Conservation (phyloP, 441 rosid genomes). For the Gossypium gossypioides region DNA sequence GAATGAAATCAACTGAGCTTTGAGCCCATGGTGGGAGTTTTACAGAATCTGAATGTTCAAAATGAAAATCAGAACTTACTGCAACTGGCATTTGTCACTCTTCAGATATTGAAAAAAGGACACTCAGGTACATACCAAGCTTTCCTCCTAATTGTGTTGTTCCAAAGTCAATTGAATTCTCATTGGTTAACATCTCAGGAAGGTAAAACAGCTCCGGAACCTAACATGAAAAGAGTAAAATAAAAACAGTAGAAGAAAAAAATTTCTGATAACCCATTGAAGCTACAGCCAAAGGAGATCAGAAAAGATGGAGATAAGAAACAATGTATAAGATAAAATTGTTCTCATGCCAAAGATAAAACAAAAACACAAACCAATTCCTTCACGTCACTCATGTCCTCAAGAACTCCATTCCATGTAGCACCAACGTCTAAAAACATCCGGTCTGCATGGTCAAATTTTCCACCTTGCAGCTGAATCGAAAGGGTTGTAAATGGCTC, state of each 20-base stretch:
- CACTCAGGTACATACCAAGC: constrained; percentile 54
- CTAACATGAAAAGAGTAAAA: constrained; percentile 29
- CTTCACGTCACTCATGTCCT: constrained; percentile 99
- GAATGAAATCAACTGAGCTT: constrained; percentile 87
- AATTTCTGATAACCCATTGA: constrained; percentile 1
- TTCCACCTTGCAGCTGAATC: constrained; percentile 98
- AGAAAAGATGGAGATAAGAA: constrained; percentile 14
- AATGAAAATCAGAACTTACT: constrained; percentile 13
- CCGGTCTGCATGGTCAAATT: constrained; percentile 98
- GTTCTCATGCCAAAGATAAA: constrained; percentile 13
- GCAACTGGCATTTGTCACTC: constrained; percentile 11
- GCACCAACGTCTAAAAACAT: constrained; percentile 88
- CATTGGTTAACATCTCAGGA: constrained; percentile 88
- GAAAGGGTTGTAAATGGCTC: constrained; percentile 97
- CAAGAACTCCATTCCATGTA: constrained; percentile 97
- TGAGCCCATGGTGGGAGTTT: constrained; percentile 96
- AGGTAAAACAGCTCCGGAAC: constrained; percentile 99
- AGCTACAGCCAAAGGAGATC: constrained; percentile 1
- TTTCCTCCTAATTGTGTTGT: constrained; percentile 83
- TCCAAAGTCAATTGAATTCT: constrained; percentile 80
- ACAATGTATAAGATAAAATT: constrained; percentile 1
- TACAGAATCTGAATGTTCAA: constrained; percentile 64
- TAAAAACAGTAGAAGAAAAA: constrained; percentile 9
- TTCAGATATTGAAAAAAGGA: constrained; percentile 15
- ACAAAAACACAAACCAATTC: constrained; percentile 65